Conservation (phyloP, 1,284 basidiomycete genomes). For the Macrocystidia cucumis region DNA sequence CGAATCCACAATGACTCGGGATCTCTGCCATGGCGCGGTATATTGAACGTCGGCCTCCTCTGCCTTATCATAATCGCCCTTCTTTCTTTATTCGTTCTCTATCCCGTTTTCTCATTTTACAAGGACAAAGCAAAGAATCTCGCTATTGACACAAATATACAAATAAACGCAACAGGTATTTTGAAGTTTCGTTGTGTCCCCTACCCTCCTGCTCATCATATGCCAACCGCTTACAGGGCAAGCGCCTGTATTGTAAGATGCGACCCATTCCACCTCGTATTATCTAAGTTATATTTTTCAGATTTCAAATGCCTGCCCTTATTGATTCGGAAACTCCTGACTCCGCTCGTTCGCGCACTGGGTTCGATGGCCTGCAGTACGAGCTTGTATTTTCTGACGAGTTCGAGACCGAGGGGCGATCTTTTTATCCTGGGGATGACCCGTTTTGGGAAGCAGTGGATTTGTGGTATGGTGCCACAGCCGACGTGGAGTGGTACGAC, state of each 20-base stretch:
- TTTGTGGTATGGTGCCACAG: constrained; percentile 58
- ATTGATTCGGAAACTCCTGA: constrained; percentile 67
- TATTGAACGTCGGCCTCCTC: constrained; percentile 52
- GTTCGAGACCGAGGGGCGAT: constrained; percentile 67
- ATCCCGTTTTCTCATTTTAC: constrained; percentile 65
- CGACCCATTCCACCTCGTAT: constrained; percentile 2
- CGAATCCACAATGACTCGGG: constrained; percentile 9
- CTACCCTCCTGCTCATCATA: constrained; percentile 1
- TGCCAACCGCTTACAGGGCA: constrained; percentile 22
- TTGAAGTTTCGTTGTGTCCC: constrained; percentile 8
- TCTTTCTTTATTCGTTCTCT: constrained; percentile 67
- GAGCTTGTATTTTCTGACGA: constrained; percentile 79
- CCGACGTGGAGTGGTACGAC: constrained; percentile 74
- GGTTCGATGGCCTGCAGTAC: constrained; percentile 60
- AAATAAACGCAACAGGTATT: constrained; percentile 58
- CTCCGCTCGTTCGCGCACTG: constrained; percentile 45
- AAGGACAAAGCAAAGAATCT: constrained; percentile 35
- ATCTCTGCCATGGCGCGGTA: constrained; percentile 42
- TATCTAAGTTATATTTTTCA: constrained; percentile 12
- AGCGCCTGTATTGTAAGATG: constrained; percentile 21
- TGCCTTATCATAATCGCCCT: constrained; percentile 38
- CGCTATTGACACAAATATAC: constrained; percentile 55
- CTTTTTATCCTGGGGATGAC: constrained; percentile 63
- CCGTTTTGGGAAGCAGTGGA: constrained; percentile 68
- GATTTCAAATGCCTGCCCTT: constrained; percentile 48